Evolutionary conservation across 805 yeast genomes (phyloP).

Genomic region (Metschnikowia noctiluminum): DNA sequence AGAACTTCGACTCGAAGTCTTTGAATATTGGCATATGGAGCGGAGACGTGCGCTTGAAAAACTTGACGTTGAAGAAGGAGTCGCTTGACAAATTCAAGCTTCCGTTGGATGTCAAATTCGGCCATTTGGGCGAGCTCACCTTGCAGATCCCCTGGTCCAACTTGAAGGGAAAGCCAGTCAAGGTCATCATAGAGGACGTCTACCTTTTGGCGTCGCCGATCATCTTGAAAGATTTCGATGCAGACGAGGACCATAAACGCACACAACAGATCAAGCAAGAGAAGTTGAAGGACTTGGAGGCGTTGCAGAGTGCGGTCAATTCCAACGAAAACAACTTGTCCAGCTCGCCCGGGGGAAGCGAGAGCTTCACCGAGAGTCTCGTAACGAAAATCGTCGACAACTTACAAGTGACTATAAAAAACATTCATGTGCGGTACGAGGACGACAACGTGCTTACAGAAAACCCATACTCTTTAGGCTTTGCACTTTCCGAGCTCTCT

Average conservation of each 20-base stretch:
- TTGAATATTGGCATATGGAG: slow-evolving; percentile 95
- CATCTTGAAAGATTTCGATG: slow-evolving; percentile 49
- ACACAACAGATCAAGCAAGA: slow-evolving; percentile 60
- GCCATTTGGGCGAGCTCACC: slow-evolving; percentile 85
- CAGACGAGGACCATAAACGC: slow-evolving; percentile 57
- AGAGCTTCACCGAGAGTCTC: slow-evolving; percentile 81
- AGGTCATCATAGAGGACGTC: slow-evolving; percentile 80
- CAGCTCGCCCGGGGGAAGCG: slow-evolving; percentile 37
- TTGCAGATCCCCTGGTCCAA: slow-evolving; percentile 97
- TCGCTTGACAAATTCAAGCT: slow-evolving; percentile 82
- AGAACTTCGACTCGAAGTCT: slow-evolving; percentile 94
- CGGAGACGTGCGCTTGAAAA: slow-evolving; percentile 86
- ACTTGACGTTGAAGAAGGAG: slow-evolving; percentile 78
- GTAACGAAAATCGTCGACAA: slow-evolving; percentile 90
- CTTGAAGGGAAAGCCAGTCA: slow-evolving; percentile 87
- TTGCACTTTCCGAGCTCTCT: slow-evolving; percentile 79
- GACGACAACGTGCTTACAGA: slow-evolving; percentile 71
- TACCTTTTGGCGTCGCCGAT: slow-evolving; percentile 79
- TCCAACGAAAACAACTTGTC: slow-evolving; percentile 17
- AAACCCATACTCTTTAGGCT: slow-evolving; percentile 75
- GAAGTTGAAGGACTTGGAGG: slow-evolving; percentile 64
- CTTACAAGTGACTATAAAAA: slow-evolving; percentile 83
- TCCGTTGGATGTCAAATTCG: slow-evolving; percentile 85
- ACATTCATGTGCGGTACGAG: slow-evolving; percentile 90
- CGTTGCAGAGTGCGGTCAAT: slow-evolving; percentile 49